phyloP scores from a whole-genome alignment of 352 stramenopile species.

The Phytopythium litorale region DNA sequence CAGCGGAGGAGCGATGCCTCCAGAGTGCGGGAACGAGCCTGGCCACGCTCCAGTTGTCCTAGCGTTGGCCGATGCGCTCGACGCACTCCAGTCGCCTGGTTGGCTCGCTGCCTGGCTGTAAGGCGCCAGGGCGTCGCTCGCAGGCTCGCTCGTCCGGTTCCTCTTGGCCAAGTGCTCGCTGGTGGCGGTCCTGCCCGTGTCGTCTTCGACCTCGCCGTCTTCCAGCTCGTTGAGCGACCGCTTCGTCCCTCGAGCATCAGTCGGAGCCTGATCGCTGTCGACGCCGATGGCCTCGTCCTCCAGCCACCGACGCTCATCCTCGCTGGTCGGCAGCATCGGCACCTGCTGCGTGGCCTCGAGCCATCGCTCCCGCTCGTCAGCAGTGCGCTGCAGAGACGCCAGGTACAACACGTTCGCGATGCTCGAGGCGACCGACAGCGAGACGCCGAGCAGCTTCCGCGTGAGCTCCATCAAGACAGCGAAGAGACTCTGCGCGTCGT shows the following conservation, averaged over 20 bases:
- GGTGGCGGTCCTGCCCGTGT: constrained; percentile 7
- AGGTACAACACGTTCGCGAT: constrained; percentile 74
- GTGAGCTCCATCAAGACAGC: constrained; percentile 52
- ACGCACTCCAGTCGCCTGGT: not conserved
- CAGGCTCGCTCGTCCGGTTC: not conserved
- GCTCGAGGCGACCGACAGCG: constrained; percentile 27
- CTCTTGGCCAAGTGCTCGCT: constrained; percentile 13
- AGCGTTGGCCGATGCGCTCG: not conserved
- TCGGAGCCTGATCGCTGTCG: not conserved
- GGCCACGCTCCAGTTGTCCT: not conserved
- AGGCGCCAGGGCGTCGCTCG: not conserved
- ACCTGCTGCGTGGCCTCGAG: constrained; percentile 59
- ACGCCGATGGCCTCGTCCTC: not conserved
- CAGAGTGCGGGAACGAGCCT: not conserved
- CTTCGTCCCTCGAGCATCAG: constrained; percentile 9
- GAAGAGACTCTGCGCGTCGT: constrained; percentile 32
- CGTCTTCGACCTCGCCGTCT: constrained; percentile 46
- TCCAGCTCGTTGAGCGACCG: constrained; percentile 27
- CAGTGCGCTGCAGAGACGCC: constrained; percentile 48
- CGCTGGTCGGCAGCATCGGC: constrained; percentile 28
- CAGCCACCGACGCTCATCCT: constrained; percentile 34
- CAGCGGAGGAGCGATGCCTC: constrained; percentile 8
- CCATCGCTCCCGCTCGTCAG: constrained; percentile 38
- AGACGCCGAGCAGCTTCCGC: constrained; percentile 43
- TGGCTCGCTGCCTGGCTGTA: not conserved